phyloP scores from a whole-genome alignment of 2,329 filamentous ascomycete species.

The Pestalotiopsis sp. region DNA sequence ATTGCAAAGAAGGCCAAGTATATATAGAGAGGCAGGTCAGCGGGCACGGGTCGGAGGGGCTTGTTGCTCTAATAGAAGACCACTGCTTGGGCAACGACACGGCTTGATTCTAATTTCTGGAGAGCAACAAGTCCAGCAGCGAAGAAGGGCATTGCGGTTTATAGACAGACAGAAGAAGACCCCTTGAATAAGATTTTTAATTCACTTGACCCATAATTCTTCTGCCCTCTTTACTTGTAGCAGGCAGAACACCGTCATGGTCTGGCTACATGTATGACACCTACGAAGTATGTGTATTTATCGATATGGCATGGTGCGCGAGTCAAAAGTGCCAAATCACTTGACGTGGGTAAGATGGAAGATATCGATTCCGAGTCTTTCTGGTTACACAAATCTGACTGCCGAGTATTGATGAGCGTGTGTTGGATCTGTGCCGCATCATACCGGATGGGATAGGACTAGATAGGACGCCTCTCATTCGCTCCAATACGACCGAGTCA shows the following conservation, averaged over 20 bases:
- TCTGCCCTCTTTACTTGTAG: not conserved
- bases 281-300: too few species aligned
- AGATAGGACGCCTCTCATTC: slow-evolving; percentile 2
- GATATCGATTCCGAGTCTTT: not conserved
- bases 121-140: not conserved
- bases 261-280: too few species aligned
- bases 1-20: slow-evolving; percentile 48
- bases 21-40: slow-evolving; percentile 37
- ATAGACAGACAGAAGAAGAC: not conserved
- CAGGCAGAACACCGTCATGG: too few species aligned
- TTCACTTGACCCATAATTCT: not conserved
- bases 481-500: slow-evolving; percentile 11
- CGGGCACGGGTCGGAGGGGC: not conserved
- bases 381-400: not conserved
- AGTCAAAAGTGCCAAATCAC: not conserved
- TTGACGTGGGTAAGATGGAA: not conserved
- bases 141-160: not conserved
- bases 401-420: not conserved
- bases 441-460: not conserved
- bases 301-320: not conserved
- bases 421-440: not conserved
- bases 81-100: not conserved
- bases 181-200: not conserved
- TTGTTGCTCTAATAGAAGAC: not conserved
- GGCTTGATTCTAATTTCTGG: not conserved